Percentiles rank a stretch among this genome's conserved stretches.
These are phyloP conservation scores for Agastache rugosa DNA, from an alignment of 257 asterid genomes.

Conservation along the genomic window DNA sequence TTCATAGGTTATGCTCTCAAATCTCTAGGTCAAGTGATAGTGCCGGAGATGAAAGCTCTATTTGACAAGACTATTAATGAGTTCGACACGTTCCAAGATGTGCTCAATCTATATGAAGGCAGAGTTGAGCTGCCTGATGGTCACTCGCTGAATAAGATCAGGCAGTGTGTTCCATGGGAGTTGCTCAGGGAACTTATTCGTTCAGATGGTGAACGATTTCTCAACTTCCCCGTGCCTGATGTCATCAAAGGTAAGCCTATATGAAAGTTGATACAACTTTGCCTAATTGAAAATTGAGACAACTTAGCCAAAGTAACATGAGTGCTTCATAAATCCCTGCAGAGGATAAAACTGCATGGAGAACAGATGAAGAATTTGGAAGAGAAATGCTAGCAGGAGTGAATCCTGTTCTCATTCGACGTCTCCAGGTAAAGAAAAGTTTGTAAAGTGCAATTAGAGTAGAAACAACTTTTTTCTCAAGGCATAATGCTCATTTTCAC, in stretches of 20 bases:
- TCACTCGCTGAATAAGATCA: slow-evolving; percentile 43
- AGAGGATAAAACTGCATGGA: slow-evolving; percentile 91
- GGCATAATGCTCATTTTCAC: slow-evolving; percentile 17
- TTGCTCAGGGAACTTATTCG: slow-evolving; percentile 67
- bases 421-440: slow-evolving; percentile 59
- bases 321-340: slow-evolving; percentile 21
- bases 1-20: slow-evolving; percentile 78
- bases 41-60: slow-evolving; percentile 65
- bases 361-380: slow-evolving; percentile 93
- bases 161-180: slow-evolving; percentile 70
- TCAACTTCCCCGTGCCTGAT: slow-evolving; percentile 82
- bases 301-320: slow-evolving; percentile 10
- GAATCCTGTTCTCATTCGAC: slow-evolving; percentile 75
- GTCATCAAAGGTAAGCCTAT: slow-evolving; percentile 65
- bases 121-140: slow-evolving; percentile 61
- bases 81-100: slow-evolving; percentile 81
- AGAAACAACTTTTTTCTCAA: not conserved
- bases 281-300: not conserved
- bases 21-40: slow-evolving; percentile 74
- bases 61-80: slow-evolving; percentile 83
- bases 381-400: slow-evolving; percentile 98
- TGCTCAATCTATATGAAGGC: slow-evolving; percentile 66
- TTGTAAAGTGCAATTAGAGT: not conserved
- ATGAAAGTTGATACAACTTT: no score
- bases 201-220: slow-evolving; percentile 61